Evolutionary conservation across 345 rosid species (phyloP).

Genomic region (Anastatica hierochuntica): DNA sequence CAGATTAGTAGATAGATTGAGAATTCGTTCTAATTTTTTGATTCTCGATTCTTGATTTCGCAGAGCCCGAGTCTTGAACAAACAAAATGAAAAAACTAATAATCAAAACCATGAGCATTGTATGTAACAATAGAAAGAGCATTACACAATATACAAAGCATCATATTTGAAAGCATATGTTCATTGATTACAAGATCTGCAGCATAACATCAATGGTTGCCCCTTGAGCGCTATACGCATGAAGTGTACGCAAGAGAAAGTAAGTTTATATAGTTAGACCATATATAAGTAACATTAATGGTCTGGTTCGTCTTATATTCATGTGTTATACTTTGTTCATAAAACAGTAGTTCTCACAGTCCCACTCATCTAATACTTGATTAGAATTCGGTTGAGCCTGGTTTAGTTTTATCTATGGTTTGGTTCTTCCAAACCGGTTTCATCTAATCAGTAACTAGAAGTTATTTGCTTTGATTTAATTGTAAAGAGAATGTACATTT

Average conservation of each 20-base stretch:
- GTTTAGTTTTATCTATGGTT: constrained; percentile 16
- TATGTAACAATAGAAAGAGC: no score
- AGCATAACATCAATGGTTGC: constrained; percentile 51
- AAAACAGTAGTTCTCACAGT: constrained; percentile 13
- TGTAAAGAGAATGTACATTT: constrained; percentile 26
- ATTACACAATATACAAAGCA: constrained; percentile 60
- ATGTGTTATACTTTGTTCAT: constrained; percentile 23
- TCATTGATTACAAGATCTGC: constrained; percentile 54
- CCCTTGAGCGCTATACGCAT: constrained; percentile 53
- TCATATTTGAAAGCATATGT: constrained; percentile 56
- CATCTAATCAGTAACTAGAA: constrained; percentile 13
- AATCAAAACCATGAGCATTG: no score
- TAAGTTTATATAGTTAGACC: constrained; percentile 19
- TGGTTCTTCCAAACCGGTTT: constrained; percentile 25
- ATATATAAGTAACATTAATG: no score
- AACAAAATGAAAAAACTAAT: no score
- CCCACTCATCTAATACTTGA: constrained; percentile 22
- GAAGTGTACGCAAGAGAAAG: constrained; percentile 70
- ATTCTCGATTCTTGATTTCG: constrained; percentile 21
- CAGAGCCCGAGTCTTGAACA: constrained; percentile 70
- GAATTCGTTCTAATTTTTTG: neutral
- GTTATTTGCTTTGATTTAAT: neutral
- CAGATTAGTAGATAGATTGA: constrained; percentile 14
- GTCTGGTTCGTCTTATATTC: neutral
- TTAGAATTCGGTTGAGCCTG: constrained; percentile 21